These are phyloP conservation scores for Heterobasidion irregulare DNA, from an alignment of 1,284 basidiomycete species.

Conservation along the genomic window DNA sequence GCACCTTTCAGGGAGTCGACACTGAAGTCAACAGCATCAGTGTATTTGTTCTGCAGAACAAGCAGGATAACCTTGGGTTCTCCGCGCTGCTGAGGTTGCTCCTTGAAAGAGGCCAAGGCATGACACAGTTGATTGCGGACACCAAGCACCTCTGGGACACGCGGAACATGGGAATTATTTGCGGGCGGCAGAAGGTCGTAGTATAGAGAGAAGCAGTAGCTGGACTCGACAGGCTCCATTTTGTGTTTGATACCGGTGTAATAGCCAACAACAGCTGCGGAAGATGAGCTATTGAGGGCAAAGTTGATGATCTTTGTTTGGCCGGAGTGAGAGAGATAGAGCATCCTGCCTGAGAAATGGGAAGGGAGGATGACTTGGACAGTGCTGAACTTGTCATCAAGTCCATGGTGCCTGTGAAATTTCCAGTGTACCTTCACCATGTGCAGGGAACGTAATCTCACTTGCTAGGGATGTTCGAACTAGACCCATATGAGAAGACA, in stretches of 20 bases:
- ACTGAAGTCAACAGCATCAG: not conserved
- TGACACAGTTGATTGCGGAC: not conserved
- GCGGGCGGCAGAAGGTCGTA: not conserved
- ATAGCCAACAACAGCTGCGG: not conserved
- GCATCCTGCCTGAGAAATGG: not conserved
- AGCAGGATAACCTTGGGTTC: not conserved
- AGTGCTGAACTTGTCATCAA: not conserved
- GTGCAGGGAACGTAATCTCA: too few species aligned
- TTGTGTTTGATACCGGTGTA: not conserved
- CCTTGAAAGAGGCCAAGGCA: not conserved
- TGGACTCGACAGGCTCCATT: not conserved
- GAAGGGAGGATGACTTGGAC: not conserved
- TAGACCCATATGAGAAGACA: too few species aligned
- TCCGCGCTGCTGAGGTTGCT: not conserved
- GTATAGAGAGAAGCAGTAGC: not conserved
- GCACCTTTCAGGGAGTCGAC: not conserved
- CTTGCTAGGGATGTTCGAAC: too few species aligned
- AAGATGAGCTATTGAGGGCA: not conserved
- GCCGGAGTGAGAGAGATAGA: not conserved
- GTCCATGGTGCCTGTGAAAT: not conserved
- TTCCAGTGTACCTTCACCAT: not conserved
- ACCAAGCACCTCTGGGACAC: not conserved
- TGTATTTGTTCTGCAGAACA: not conserved
- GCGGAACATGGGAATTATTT: not conserved
- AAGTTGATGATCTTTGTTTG: not conserved